These are phyloP conservation scores for Hibiscus mutabilis DNA, from an alignment of 345 rosid species.

Conservation along the genomic window DNA sequence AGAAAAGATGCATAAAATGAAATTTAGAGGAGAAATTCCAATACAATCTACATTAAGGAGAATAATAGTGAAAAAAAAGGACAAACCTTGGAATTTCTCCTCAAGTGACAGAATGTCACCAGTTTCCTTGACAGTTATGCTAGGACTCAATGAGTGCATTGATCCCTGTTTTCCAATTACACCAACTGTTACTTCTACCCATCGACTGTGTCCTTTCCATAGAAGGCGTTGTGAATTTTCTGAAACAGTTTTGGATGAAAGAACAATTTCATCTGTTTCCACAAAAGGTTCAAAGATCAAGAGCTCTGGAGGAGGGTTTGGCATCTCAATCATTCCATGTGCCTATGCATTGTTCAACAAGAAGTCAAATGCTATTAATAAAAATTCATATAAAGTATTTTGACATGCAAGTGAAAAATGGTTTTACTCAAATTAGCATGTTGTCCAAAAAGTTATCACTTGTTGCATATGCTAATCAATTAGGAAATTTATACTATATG, in stretches of 20 bases:
- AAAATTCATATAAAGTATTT: background rate
- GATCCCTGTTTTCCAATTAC: constrained; percentile 65
- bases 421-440: background rate
- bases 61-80: too few species aligned
- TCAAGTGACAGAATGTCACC: constrained; percentile 92
- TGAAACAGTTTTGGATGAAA: constrained; percentile 46
- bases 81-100: constrained; percentile 89
- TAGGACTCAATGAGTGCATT: constrained; percentile 80
- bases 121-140: constrained; percentile 83
- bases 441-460: background rate
- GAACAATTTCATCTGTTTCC: constrained; percentile 73
- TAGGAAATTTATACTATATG: background rate
- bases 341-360: constrained; percentile 35
- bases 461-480: background rate
- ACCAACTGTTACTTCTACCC: constrained; percentile 93
- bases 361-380: background rate
- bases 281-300: constrained; percentile 86
- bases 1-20: too few species aligned
- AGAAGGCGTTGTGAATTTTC: constrained; percentile 31
- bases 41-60: too few species aligned
- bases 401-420: background rate
- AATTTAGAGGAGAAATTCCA: too few species aligned
- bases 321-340: constrained; percentile 96
- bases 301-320: constrained; percentile 71
- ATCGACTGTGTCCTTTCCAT: constrained; percentile 71